These are phyloP conservation scores for Penicillium mononematosum DNA, from an alignment of 495 filamentous ascomycete genomes.

Conservation along the genomic window DNA sequence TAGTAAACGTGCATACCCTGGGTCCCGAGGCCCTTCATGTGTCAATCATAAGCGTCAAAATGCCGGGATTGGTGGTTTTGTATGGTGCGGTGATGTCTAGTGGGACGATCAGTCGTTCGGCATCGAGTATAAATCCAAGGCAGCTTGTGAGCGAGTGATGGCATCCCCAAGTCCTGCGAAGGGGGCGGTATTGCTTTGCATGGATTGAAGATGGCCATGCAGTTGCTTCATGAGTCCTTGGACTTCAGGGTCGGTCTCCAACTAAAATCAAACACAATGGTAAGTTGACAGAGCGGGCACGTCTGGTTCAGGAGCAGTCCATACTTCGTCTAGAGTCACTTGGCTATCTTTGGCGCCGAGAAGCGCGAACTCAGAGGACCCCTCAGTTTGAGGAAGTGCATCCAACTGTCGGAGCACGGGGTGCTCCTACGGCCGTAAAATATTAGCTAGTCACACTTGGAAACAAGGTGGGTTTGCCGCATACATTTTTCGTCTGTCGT, in stretches of 20 bases:
- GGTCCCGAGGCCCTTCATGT: conserved; percentile 9
- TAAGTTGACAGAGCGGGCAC: conserved; percentile 8
- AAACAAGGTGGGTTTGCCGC: not conserved
- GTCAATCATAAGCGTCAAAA: conserved; percentile 2
- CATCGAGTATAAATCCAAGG: conserved; percentile 45
- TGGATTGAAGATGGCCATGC: conserved; percentile 54
- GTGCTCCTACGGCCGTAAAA: conserved; percentile 35
- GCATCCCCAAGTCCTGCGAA: conserved; percentile 52
- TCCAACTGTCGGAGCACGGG: conserved; percentile 41
- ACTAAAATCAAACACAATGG: conserved; percentile 22
- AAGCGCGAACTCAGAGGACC: conserved; percentile 32
- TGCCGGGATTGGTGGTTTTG: not conserved
- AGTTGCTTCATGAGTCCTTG: conserved; percentile 45
- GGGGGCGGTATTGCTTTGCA: conserved; percentile 55
- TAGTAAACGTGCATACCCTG: not conserved
- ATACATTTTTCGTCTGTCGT: conserved; percentile 47
- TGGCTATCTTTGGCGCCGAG: conserved; percentile 24
- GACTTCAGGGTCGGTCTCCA: conserved; percentile 43
- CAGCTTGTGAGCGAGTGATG: conserved; percentile 48
- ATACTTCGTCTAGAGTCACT: conserved; percentile 36
- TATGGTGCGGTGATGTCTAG: not conserved
- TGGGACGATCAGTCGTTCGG: conserved; percentile 37
- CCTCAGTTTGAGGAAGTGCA: conserved; percentile 17
- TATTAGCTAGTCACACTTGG: not conserved
- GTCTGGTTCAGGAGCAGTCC: conserved; percentile 2